A percentile compares a stretch with the other conserved stretches of the same genome.
Conservation (phyloP, 2,329 filamentous ascomycete species). For the Akanthomyces lecanii region DNA sequence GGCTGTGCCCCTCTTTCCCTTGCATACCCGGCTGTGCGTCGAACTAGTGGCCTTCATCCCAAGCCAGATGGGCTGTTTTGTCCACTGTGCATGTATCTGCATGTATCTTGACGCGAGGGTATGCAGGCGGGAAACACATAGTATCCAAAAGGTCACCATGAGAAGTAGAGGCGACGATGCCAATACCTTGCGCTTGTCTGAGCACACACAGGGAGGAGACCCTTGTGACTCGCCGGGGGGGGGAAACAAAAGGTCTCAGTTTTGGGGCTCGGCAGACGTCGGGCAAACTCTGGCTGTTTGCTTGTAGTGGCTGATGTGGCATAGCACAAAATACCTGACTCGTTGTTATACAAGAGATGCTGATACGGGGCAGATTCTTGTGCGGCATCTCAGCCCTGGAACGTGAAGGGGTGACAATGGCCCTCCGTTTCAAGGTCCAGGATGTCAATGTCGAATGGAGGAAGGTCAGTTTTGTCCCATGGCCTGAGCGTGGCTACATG, state of each 20-base stretch:
- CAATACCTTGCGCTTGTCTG: neutral
- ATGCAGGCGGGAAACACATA: neutral
- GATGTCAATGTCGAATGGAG: neutral
- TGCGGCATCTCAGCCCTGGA: slow-evolving; percentile 1
- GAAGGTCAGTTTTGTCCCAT: neutral
- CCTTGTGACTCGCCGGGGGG: neutral
- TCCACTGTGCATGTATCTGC: slow-evolving; percentile 1
- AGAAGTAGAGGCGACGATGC: neutral
- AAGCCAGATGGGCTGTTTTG: slow-evolving; percentile 13
- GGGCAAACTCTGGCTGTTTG: neutral
- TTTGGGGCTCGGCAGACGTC: neutral
- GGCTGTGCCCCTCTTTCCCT: slow-evolving; percentile 14
- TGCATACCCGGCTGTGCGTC: slow-evolving; percentile 17
- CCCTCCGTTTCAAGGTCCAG: neutral
- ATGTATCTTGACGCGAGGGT: slow-evolving; percentile 1
- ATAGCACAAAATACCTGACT: neutral
- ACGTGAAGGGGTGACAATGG: neutral
- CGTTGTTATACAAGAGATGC: neutral
- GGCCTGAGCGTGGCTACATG: neutral
- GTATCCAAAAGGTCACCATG: neutral
- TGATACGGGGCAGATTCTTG: neutral
- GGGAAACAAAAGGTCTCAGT: neutral
- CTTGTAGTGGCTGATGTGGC: neutral
- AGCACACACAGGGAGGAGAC: neutral
- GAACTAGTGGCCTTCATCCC: slow-evolving; percentile 4